Evolutionary conservation across 306 rosid species (phyloP), one percentile per base, ranked within the genome.

Genomic region (Erythrophleum fordii): DNA sequence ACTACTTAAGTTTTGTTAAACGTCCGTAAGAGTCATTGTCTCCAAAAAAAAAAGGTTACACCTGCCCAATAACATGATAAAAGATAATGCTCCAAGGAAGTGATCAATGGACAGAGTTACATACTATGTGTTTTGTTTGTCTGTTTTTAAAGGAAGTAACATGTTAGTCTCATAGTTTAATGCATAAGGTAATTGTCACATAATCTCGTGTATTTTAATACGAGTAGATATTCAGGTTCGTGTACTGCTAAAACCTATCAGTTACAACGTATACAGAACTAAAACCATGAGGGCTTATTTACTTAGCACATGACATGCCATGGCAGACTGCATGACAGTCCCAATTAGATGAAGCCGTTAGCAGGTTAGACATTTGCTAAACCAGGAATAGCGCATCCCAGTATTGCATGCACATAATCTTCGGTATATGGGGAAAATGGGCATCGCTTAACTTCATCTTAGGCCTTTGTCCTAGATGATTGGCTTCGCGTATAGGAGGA

Each of bases 401-500:
- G 58, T 5, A 64, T 51, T 28, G 39, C 4, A 26, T 49, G 69
- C 46, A 64, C 61, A 23, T 66, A 35, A 41, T 52, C 26, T 65
- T 73, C 66, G 11, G 65, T 3, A 22, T 44, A 51, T 66, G 64
- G 56, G 53, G 17, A 35, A 64, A 39, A 68, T 49, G 22, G 16
- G 46, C 60, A 75, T 20, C 28, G 26, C 74, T 53, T 29, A 64
- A 55, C 20, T 52, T 80, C 80, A 58, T 22, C 77, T 88, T 78
- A 84, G 60, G 86, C 77, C 83, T 93, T 87, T 60, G 81, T 65
- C 89, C 89, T 88, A 42, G 73, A 20, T 22, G 73, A 68, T 41
- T 68, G 73, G 35, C 73, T 68, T 42, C 73, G 73, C 5, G 73
- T 68, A 42, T 42, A 91, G 34, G 98, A 94, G 75, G 97, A 92